A percentile compares a stretch with the other conserved stretches of the same genome.
These are phyloP conservation scores for Candida ortonii DNA, from an alignment of 805 yeast genomes.

Conservation along the genomic window DNA sequence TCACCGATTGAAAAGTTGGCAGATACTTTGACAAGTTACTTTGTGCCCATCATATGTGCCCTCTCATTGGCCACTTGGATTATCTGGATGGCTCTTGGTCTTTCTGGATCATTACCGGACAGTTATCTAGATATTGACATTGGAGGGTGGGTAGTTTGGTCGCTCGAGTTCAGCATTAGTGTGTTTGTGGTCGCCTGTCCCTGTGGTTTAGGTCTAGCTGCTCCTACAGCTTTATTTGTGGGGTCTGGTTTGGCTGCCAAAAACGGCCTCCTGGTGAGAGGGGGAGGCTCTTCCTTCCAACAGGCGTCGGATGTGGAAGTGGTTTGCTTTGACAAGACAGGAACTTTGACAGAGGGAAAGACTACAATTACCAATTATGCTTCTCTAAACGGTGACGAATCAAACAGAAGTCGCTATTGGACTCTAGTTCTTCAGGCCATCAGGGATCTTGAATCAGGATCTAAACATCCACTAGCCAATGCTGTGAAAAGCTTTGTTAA, in stretches of 20 bases:
- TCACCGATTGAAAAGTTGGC: slow-evolving; percentile 75
- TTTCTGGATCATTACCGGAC: slow-evolving; percentile 50
- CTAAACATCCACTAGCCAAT: slow-evolving; percentile 66
- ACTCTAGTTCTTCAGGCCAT: slow-evolving; percentile 44
- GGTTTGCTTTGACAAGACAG: slow-evolving; percentile 77
- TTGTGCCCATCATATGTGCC: slow-evolving; percentile 66
- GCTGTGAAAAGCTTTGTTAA: slow-evolving; percentile 49
- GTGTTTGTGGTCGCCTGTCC: slow-evolving; percentile 86
- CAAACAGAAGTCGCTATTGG: slow-evolving; percentile 5
- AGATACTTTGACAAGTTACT: slow-evolving; percentile 63
- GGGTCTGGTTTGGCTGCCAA: slow-evolving; percentile 80
- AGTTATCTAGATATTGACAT: slow-evolving; percentile 58
- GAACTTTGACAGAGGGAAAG: slow-evolving; percentile 67
- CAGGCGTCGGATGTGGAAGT: slow-evolving; percentile 64
- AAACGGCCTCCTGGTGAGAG: slow-evolving; percentile 70
- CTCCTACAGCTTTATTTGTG: slow-evolving; percentile 79
- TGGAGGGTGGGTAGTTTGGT: slow-evolving; percentile 79
- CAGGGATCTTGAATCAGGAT: slow-evolving; percentile 57
- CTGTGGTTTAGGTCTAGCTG: slow-evolving; percentile 82
- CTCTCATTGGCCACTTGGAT: slow-evolving; percentile 65
- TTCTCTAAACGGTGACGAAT: slow-evolving; percentile 21
- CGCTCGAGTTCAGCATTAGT: slow-evolving; percentile 71
- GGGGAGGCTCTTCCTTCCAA: slow-evolving; percentile 82
- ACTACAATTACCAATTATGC: slow-evolving; percentile 53
- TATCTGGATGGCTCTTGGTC: slow-evolving; percentile 63